phyloP scores from a whole-genome alignment of 768 basidiomycete species.

The Tricholoma hemisulphureum region DNA sequence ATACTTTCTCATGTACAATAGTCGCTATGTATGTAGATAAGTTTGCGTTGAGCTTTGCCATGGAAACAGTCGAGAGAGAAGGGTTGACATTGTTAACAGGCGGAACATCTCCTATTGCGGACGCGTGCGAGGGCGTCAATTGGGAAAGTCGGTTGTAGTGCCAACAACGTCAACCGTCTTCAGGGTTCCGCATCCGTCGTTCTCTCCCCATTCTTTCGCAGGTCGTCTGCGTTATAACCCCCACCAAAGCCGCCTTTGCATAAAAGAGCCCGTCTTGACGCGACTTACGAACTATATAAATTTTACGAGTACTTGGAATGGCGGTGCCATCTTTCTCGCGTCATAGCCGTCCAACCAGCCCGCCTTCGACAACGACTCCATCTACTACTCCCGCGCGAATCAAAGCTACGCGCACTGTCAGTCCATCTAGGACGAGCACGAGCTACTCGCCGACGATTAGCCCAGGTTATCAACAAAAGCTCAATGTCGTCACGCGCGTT shows the following conservation, averaged over 20 bases:
- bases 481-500: conserved; percentile 72
- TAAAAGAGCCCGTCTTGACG: not conserved
- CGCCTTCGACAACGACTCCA: conserved; percentile 6
- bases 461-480: conserved; percentile 42
- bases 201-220: conserved; percentile 1
- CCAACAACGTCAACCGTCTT: not conserved
- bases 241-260: not conserved
- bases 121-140: conserved; percentile 23
- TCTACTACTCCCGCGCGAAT: conserved; percentile 13
- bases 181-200: conserved; percentile 9
- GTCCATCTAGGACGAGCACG: conserved; percentile 24
- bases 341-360: conserved; percentile 12
- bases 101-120: conserved; percentile 25
- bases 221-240: not conserved
- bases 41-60: conserved; percentile 4
- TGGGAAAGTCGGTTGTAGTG: not conserved
- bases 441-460: conserved; percentile 49
- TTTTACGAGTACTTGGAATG: conserved; percentile 4
- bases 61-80: conserved; percentile 6
- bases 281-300: not conserved
- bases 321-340: conserved; percentile 11
- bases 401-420: conserved; percentile 18
- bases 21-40: conserved; percentile 2
- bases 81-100: conserved; percentile 14
- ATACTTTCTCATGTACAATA: conserved; percentile 2